Evolutionary conservation across 192 early-diverging fungal genomes (phyloP), one percentile per base, ranked within the genome.

Genomic region (Coemansia sp.): DNA sequence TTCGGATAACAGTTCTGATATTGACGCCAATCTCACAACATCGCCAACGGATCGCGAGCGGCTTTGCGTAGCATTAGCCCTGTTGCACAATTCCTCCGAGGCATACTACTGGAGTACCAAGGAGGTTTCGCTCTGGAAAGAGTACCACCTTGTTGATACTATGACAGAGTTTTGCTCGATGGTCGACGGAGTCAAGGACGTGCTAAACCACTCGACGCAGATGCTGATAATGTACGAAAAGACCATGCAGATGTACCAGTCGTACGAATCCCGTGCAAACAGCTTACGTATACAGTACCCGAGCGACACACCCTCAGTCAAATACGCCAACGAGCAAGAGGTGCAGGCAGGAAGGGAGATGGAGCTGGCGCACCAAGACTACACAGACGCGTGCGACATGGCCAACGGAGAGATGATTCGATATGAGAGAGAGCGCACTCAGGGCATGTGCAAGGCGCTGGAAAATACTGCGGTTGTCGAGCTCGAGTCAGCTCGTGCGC

Each of bases 311-410:
- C 69, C 75, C 13, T 73, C 80, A 9, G 80, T 82, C 22, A 77
- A 75, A 55, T 68, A 74, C 38, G 80, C 80, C 22, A 82, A 82
- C 60, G 80, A 82, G 69, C 65, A 74, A 15, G 80, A 82, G 40
- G 71, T 63, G 34, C 65, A 77, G 60, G 40, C 71, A 0, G 80
- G 65, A 67, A 61, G 75, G 12, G 75, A 82, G 50, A 66, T 70
- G 70, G 75, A 82, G 32, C 42, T 74, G 63, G 80, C 80, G 0
- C 80, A 74, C 36, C 80, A 82, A 39, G 80, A 77, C 41, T 82
- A 82, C 66, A 68, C 75, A 4, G 80, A 82, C 50, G 70, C 80
- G 17, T 74, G 76, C 67, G 75, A 77, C 27, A 70, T 74, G 62
- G 75, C 67, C 17, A 63, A 67, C 5, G 41, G 40, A 2, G 80